Evolutionary conservation across 371 early-diverging fungal genomes (phyloP).

Genomic region (Entomophthora muscae): DNA sequence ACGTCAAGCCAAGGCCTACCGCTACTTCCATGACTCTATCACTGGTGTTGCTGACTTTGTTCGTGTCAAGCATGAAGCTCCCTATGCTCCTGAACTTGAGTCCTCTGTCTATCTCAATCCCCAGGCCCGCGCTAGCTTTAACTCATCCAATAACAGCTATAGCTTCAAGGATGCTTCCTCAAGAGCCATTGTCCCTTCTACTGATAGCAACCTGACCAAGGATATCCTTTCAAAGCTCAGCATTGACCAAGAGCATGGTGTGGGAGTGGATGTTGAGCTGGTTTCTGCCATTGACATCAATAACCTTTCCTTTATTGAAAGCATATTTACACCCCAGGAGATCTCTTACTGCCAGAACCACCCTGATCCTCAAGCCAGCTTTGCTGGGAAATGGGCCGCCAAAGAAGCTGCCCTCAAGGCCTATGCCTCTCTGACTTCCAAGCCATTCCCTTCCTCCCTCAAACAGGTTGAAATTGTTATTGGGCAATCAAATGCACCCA

Average conservation of each 20-base stretch:
- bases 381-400: constrained; percentile 90
- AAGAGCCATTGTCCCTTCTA: constrained; percentile 16
- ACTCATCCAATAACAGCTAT: constrained; percentile 50
- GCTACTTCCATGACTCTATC: constrained; percentile 82
- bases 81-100: constrained; percentile 78
- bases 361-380: constrained; percentile 68
- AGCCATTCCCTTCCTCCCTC: constrained; percentile 35
- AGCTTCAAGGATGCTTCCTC: constrained; percentile 35
- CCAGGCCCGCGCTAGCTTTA: constrained; percentile 65
- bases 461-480: constrained; percentile 74
- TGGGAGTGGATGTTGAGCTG: constrained; percentile 88
- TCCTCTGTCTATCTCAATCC: constrained; percentile 81
- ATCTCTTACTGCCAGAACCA: constrained; percentile 56
- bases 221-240: constrained; percentile 30
- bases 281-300: constrained; percentile 60
- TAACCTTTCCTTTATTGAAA: constrained; percentile 68
- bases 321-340: constrained; percentile 76
- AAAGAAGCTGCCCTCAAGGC: constrained; percentile 96
- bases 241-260: constrained; percentile 24
- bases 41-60: constrained; percentile 71
- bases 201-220: constrained; percentile 37
- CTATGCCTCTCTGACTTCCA: constrained; percentile 38
- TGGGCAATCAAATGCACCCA: constrained; percentile 64
- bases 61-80: constrained; percentile 73
- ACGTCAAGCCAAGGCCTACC: constrained; percentile 72